phyloP scores from a whole-genome alignment of 768 basidiomycete species.

The Gymnopilus dilepis region DNA sequence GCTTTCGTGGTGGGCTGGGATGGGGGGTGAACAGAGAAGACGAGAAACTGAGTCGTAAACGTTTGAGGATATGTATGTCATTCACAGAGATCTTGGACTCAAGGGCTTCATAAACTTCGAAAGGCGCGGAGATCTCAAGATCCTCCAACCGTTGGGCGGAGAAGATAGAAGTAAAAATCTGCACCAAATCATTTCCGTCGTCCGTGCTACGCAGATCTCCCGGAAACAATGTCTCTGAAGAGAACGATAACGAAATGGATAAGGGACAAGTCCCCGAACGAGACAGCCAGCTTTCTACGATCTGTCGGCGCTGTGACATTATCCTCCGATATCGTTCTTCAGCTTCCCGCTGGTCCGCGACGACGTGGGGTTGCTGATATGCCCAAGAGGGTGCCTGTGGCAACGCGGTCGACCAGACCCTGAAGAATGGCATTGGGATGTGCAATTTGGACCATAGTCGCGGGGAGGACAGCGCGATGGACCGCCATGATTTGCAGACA shows the following conservation, averaged over 20 bases:
- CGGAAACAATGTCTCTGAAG: too few species aligned
- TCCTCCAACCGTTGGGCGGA: not conserved
- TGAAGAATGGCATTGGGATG: not conserved
- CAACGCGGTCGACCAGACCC: not conserved
- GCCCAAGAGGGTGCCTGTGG: not conserved
- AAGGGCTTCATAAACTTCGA: not conserved
- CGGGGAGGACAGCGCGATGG: slow-evolving; percentile 6
- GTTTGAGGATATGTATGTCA: not conserved
- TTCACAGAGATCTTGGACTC: not conserved
- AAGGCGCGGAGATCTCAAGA: not conserved
- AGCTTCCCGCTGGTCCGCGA: not conserved
- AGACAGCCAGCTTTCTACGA: not conserved
- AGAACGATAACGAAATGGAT: slow-evolving; percentile 6
- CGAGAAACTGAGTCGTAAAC: not conserved
- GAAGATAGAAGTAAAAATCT: not conserved
- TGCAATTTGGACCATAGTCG: slow-evolving; percentile 10
- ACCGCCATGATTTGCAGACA: slow-evolving; percentile 7
- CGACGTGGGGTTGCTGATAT: not conserved
- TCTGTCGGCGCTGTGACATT: not conserved
- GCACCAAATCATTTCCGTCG: not conserved
- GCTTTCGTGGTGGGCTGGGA: not conserved
- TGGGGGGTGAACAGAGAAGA: not conserved
- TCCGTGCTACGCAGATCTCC: not conserved
- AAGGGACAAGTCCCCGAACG: slow-evolving; percentile 6
- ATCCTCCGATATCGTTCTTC: not conserved